These are phyloP conservation scores for Fraxinus floribunda DNA, from an alignment of 305 asterid species.

Conservation along the genomic window DNA sequence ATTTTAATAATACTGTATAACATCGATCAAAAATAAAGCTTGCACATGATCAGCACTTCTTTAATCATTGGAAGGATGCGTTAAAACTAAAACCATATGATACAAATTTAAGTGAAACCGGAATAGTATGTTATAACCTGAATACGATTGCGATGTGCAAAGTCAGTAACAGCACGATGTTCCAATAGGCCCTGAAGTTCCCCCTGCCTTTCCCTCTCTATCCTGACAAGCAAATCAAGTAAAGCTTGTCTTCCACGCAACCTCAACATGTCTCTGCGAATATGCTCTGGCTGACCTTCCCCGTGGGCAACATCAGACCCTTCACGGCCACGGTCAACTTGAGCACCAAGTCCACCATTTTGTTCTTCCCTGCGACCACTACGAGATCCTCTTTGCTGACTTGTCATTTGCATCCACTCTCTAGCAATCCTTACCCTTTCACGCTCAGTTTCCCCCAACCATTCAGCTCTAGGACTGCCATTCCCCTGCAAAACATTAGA, in stretches of 20 bases:
- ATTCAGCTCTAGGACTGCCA: constrained; percentile 70
- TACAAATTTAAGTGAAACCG: background rate
- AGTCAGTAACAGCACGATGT: constrained; percentile 90
- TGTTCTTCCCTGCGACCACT: constrained; percentile 57
- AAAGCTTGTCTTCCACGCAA: constrained; percentile 84
- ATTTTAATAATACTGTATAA: constrained; percentile 12
- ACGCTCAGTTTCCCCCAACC: constrained; percentile 92
- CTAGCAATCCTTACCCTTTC: constrained; percentile 92
- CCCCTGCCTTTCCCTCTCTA: constrained; percentile 78
- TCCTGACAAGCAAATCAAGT: constrained; percentile 79
- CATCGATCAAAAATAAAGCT: constrained; percentile 12
- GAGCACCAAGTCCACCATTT: constrained; percentile 34
- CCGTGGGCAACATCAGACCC: constrained; percentile 52
- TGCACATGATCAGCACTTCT: background rate
- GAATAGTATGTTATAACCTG: constrained; percentile 44
- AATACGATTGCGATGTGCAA: constrained; percentile 90
- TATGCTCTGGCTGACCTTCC: constrained; percentile 78
- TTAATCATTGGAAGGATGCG: background rate
- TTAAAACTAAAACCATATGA: background rate
- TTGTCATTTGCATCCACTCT: constrained; percentile 93
- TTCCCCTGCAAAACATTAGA: constrained; percentile 65
- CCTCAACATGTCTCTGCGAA: constrained; percentile 76
- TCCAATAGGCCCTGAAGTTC: constrained; percentile 81
- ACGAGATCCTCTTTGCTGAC: constrained; percentile 79
- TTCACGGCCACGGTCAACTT: constrained; percentile 51